These are phyloP conservation scores for Phytomonas serpens DNA, from an alignment of 208 protist species.

Conservation along the genomic window DNA sequence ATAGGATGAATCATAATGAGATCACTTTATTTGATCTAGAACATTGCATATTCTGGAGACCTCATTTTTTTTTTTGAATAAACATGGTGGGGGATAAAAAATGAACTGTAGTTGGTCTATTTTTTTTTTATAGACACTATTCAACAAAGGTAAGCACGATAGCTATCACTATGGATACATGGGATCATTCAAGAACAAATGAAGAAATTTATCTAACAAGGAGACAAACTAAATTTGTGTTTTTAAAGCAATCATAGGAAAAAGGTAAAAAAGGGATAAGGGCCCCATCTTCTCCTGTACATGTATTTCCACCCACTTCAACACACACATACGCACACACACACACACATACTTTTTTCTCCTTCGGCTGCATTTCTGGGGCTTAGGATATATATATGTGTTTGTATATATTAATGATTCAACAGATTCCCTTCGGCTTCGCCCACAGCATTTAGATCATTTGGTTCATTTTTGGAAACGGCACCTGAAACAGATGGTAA, in stretches of 20 bases:
- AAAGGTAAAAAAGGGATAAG: slow-evolving; percentile 8
- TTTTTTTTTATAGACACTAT: not conserved
- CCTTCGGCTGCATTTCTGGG: not conserved
- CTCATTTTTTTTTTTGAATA: not conserved
- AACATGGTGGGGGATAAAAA: not conserved
- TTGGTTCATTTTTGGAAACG: slow-evolving; percentile 14
- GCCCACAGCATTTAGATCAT: slow-evolving; percentile 8
- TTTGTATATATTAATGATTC: not conserved
- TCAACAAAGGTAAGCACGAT: not conserved
- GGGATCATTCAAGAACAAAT: not conserved
- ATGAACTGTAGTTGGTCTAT: not conserved
- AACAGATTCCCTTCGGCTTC: not conserved
- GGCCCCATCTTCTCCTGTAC: slow-evolving; percentile 1
- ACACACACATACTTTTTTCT: not conserved
- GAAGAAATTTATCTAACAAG: not conserved
- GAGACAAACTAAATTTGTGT: not conserved
- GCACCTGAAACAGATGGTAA: slow-evolving; percentile 7
- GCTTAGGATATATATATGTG: not conserved
- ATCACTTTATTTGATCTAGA: not conserved
- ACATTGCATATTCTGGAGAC: not conserved
- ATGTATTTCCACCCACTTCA: slow-evolving; percentile 3
- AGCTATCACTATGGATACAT: not conserved
- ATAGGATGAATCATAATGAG: not conserved
- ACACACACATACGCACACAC: slow-evolving; percentile 9
- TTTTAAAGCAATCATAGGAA: slow-evolving; percentile 9